Percentiles rank a stretch among this genome's conserved stretches.
phyloP scores from a whole-genome alignment of 192 early-diverging fungal genomes.

The Chytriomyces sp. region DNA sequence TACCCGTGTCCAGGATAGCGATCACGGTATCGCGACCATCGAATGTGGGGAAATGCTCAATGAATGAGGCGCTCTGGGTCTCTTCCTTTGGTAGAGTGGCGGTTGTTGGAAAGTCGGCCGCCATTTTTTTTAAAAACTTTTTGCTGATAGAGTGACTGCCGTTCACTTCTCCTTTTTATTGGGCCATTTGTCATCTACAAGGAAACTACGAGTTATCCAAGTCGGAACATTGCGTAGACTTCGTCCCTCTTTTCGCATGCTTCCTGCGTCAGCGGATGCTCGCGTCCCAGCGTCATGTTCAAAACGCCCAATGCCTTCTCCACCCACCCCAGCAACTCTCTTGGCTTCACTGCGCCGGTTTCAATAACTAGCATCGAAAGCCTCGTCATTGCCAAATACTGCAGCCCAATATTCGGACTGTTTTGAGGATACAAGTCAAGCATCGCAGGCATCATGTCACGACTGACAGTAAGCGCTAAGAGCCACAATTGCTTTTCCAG shows the following conservation, averaged over 20 bases:
- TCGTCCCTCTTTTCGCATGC: not conserved
- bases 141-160: too few relatives aligned
- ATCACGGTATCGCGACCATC: conserved; percentile 90
- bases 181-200: too few relatives aligned
- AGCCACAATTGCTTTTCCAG: not conserved
- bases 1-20: conserved; percentile 90
- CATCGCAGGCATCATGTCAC: not conserved
- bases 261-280: not conserved
- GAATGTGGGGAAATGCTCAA: conserved; percentile 80
- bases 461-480: not conserved
- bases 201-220: too few relatives aligned
- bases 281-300: not conserved
- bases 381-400: not conserved
- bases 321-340: not conserved
- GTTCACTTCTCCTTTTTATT: too few relatives aligned
- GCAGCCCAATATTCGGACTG: not conserved
- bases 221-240: not conserved
- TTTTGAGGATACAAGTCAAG: not conserved
- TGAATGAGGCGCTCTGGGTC: conserved; percentile 82
- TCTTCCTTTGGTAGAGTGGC: conserved; percentile 51
- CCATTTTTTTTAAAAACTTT: not conserved
- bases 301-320: not conserved
- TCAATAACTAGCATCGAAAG: not conserved
- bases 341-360: not conserved
- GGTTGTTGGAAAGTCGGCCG: not conserved